A percentile compares a stretch with the other conserved stretches of the same genome.
These are phyloP conservation scores for Phialocephala subalpina DNA, from an alignment of 2,329 filamentous ascomycete genomes.

Conservation along the genomic window DNA sequence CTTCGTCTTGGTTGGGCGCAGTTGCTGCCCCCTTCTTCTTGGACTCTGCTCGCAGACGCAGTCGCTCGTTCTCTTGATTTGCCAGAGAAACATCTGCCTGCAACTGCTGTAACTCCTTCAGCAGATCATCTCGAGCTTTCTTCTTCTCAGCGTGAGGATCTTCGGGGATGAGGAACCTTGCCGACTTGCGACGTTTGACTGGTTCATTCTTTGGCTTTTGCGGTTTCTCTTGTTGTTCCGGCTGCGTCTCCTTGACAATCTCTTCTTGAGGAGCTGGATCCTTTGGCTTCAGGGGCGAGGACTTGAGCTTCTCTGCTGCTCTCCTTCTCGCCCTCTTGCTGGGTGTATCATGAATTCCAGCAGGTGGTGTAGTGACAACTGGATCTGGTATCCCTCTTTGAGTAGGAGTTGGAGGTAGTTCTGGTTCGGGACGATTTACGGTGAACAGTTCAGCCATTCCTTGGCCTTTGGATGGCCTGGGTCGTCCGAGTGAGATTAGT, in stretches of 20 bases:
- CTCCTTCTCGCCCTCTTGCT: conserved; percentile 55
- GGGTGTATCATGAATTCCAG: conserved; percentile 67
- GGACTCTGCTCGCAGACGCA: conserved; percentile 52
- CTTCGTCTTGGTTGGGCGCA: conserved; percentile 49
- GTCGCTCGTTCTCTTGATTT: conserved; percentile 64
- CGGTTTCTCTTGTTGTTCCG: conserved; percentile 9
- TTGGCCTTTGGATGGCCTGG: neutral
- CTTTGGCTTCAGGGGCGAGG: conserved; percentile 44
- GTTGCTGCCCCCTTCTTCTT: conserved; percentile 50
- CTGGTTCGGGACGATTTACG: conserved; percentile 56
- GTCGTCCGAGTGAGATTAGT: neutral
- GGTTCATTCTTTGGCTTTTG: conserved; percentile 11
- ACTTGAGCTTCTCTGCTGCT: conserved; percentile 45
- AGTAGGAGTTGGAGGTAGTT: conserved; percentile 66
- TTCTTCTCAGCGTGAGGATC: conserved; percentile 55
- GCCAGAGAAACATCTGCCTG: conserved; percentile 65
- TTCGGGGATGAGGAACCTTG: conserved; percentile 37
- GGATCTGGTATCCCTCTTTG: conserved; percentile 58
- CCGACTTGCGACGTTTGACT: conserved; percentile 38
- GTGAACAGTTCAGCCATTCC: conserved; percentile 11
- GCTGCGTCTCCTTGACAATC: conserved; percentile 33
- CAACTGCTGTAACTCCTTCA: conserved; percentile 62
- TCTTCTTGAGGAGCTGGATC: conserved; percentile 23
- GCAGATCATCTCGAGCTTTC: conserved; percentile 59
- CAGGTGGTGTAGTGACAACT: conserved; percentile 61